A percentile compares a stretch with the other conserved stretches of the same genome.
phyloP scores from a whole-genome alignment of 2,329 filamentous ascomycete genomes.

The Lecanicillium sp. region DNA sequence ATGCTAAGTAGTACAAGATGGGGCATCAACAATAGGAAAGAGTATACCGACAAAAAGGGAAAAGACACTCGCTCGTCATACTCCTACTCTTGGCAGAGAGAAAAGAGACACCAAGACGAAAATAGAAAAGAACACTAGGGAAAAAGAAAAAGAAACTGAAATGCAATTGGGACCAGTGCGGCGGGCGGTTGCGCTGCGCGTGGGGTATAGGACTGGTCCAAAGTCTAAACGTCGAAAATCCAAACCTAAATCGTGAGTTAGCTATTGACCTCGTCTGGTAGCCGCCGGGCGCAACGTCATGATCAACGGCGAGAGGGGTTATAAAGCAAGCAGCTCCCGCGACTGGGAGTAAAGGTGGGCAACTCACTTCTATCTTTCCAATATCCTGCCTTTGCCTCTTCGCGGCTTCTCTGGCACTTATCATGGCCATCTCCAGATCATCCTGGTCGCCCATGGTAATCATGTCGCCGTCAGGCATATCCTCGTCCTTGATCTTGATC shows the following conservation, averaged over 20 bases:
- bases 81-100: neutral
- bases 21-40: neutral
- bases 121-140: neutral
- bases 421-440: conserved; percentile 83
- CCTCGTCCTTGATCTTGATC: conserved; percentile 83
- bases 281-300: neutral
- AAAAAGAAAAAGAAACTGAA: conserved; percentile 16
- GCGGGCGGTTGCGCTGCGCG: conserved; percentile 1
- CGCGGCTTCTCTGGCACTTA: conserved; percentile 60
- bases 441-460: conserved; percentile 97
- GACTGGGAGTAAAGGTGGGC: neutral
- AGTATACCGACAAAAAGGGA: neutral
- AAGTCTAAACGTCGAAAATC: conserved; percentile 39
- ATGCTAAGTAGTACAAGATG: conserved; percentile 10
- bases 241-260: conserved; percentile 34
- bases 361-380: conserved; percentile 89
- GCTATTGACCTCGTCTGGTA: neutral
- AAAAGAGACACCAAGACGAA: neutral
- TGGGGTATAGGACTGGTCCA: conserved; percentile 22
- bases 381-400: conserved; percentile 71
- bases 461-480: conserved; percentile 72
- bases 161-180: conserved; percentile 2
- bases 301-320: neutral
- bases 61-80: too few species aligned
- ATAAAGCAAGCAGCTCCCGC: neutral